These are phyloP conservation scores for Paxillus ammoniavirescens DNA, from an alignment of 768 basidiomycete genomes.

Conservation along the genomic window DNA sequence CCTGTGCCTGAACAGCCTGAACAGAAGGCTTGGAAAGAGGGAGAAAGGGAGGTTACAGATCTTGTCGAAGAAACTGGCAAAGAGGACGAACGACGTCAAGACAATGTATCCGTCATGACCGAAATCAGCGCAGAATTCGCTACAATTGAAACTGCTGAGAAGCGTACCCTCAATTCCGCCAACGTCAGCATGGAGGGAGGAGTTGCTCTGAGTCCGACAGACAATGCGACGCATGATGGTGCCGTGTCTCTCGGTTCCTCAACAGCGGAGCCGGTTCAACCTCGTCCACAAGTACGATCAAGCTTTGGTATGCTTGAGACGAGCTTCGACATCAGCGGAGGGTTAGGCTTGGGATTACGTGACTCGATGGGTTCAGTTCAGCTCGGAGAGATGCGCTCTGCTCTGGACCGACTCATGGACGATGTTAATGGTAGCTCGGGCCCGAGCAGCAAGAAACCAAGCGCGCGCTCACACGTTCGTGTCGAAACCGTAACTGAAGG, in stretches of 20 bases:
- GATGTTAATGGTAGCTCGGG: constrained; percentile 43
- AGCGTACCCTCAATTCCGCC: constrained; percentile 28
- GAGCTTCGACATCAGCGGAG: constrained; percentile 24
- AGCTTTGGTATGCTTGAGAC: constrained; percentile 20
- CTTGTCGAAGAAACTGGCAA: constrained; percentile 6
- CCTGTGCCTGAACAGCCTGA: constrained; percentile 6
- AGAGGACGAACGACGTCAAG: constrained; percentile 35
- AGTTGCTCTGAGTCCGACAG: neutral
- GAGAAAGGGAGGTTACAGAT: neutral
- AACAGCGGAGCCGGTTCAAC: constrained; percentile 3
- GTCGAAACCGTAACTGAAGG: constrained; percentile 33
- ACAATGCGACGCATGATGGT: neutral
- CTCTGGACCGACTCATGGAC: constrained; percentile 71
- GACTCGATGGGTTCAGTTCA: constrained; percentile 51
- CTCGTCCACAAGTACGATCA: constrained; percentile 9
- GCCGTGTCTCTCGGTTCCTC: neutral
- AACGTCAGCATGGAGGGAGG: constrained; percentile 1
- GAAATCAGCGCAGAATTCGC: constrained; percentile 50
- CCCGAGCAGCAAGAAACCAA: constrained; percentile 23
- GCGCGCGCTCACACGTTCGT: constrained; percentile 13
- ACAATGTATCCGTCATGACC: constrained; percentile 35
- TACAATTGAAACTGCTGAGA: constrained; percentile 48
- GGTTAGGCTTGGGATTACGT: constrained; percentile 24
- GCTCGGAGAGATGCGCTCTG: constrained; percentile 70
- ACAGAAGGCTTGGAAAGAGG: neutral